A percentile compares a stretch with the other conserved stretches of the same genome.
phyloP scores from a whole-genome alignment of 257 asterid genomes.

The Nicotiana noctiflora region DNA sequence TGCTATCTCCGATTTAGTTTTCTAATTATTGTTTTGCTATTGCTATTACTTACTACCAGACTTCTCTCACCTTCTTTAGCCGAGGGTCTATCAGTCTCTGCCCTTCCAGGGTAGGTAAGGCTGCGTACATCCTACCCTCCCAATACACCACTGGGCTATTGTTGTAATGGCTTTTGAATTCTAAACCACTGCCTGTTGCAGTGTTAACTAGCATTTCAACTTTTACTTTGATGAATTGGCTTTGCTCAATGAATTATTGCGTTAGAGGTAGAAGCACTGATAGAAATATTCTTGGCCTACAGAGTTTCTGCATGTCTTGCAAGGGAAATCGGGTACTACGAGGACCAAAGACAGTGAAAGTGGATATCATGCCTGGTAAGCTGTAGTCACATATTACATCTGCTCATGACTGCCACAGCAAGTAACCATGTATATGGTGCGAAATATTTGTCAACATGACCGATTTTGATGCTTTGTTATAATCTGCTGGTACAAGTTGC shows the following conservation, averaged over 20 bases:
- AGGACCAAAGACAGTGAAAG: slow-evolving; percentile 67
- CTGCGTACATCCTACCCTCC: no score
- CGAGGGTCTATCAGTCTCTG: no score
- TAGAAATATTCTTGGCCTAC: slow-evolving; percentile 14
- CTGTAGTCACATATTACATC: not conserved
- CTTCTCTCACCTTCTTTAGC: no score
- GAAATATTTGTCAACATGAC: not conserved
- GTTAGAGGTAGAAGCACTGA: not conserved
- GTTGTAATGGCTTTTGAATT: no score
- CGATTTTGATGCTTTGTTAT: not conserved
- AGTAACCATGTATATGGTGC: not conserved
- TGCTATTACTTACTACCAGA: no score
- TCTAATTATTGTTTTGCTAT: no score
- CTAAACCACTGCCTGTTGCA: not conserved
- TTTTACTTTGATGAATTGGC: not conserved
- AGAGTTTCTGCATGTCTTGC: slow-evolving; percentile 88
- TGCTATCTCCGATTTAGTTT: no score
- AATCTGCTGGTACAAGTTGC: not conserved
- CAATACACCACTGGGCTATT: no score
- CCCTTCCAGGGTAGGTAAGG: no score
- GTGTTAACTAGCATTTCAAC: not conserved
- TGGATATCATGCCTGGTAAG: slow-evolving; percentile 78
- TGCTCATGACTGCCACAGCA: not conserved
- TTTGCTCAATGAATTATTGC: not conserved
- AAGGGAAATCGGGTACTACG: slow-evolving; percentile 60